Evolutionary conservation across 208 protist species (phyloP), one percentile per base, ranked within the genome.

Genomic region (Zelonia costaricensis): DNA sequence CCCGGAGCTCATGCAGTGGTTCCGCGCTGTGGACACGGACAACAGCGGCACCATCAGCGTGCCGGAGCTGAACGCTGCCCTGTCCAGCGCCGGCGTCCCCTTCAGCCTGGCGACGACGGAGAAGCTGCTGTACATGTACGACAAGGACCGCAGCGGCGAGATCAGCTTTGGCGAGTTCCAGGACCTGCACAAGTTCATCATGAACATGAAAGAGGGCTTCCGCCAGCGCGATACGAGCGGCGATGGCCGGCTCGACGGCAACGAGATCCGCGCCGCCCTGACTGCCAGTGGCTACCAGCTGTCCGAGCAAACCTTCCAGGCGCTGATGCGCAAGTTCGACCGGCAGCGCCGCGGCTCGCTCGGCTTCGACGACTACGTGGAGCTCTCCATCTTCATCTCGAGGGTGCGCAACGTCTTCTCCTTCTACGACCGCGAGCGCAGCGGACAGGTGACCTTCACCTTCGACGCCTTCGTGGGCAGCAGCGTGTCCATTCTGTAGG

Each of bases 281-380:
- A 28, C 27, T 10, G 60, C 54, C 7, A 62, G 76, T 58, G 84
- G 79, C 40, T 91, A 87, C 39, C 62, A 78, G 28, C 33, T 93
- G 3, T 66, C 55, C 15, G 86, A 95, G 74, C 62, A 77, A 23
- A 87, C 81, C 22, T 95, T 95, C 53, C 89, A 95, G 64, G 62
- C 78, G 1, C 40, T 95, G 38, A 95, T 95, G 89, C 79, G 76
- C 44, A 90, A 88, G 56, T 93, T 95, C 70, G 89, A 95, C 46
- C 86, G 82, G n/a, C 71, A 77, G 40, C 72, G 75, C 43, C 68
- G 72, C 30, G 89, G 86, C 60, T 77, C 70, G 45, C 77, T 95
- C 38, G 84, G 75, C 56, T 92, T 95, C 46, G 89, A 95, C 58
- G 89, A 95, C 58, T 95, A 95, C 70, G 82, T 95, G 33, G 84